Evolutionary conservation across 1,284 basidiomycete species (phyloP).

Genomic region (Mycena citricolor): DNA sequence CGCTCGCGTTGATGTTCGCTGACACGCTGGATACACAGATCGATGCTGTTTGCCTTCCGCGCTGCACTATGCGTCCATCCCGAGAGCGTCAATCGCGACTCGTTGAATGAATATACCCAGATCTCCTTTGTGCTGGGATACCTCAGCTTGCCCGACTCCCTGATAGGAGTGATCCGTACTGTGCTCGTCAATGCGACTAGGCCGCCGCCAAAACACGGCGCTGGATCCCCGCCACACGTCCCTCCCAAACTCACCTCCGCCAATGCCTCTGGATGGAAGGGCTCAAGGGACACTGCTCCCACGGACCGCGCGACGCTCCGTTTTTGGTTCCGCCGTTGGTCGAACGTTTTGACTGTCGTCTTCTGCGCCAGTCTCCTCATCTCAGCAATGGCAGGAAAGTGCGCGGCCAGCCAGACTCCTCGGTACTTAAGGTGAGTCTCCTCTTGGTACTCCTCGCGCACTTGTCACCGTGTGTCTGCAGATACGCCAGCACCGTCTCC

Average conservation of each 20-base stretch:
- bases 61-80: conserved; percentile 29
- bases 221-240: conserved; percentile 12
- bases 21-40: conserved; percentile 5
- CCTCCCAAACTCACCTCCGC: neutral
- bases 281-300: neutral
- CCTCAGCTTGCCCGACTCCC: conserved; percentile 31
- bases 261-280: neutral
- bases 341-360: conserved; percentile 22
- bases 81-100: conserved; percentile 23
- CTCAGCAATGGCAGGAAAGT: too few species aligned
- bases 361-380: conserved; percentile 27
- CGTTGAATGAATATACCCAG: conserved; percentile 34
- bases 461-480: too few species aligned
- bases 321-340: conserved; percentile 31
- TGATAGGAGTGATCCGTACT: conserved; percentile 14
- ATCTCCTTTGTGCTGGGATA: conserved; percentile 31
- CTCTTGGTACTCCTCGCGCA: too few species aligned
- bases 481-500: conserved; percentile 28
- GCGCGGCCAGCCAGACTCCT: too few species aligned
- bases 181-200: conserved; percentile 3
- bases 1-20: neutral
- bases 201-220: conserved; percentile 10
- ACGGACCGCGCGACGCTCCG: conserved; percentile 18
- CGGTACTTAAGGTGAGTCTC: too few species aligned
- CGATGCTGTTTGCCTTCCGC: conserved; percentile 30